These are phyloP conservation scores for Colletotrichum tofieldiae DNA, from an alignment of 2,329 filamentous ascomycete species.

Conservation along the genomic window DNA sequence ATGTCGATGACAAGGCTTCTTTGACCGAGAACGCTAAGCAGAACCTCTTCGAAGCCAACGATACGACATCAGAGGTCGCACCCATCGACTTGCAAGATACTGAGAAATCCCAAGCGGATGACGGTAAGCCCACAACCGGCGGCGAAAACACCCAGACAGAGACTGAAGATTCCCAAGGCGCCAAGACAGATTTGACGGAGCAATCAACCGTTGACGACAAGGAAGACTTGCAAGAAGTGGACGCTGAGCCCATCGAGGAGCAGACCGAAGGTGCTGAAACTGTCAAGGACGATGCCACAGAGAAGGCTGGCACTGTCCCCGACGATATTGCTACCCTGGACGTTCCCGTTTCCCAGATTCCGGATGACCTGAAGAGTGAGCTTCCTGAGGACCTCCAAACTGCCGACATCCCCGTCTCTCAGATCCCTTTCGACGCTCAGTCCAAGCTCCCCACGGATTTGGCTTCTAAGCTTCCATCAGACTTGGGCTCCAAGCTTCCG, in stretches of 20 bases:
- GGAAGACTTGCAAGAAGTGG: constrained; percentile 38
- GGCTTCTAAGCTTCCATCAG: constrained; percentile 30
- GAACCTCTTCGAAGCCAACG: constrained; percentile 40
- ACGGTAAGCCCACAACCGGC: constrained; percentile 36
- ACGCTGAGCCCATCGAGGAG: constrained; percentile 38
- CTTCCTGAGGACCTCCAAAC: constrained; percentile 43
- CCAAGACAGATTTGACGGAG: constrained; percentile 40
- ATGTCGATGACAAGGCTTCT: constrained; percentile 33
- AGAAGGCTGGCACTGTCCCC: constrained; percentile 20
- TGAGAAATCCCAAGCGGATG: constrained; percentile 32
- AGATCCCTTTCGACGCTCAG: constrained; percentile 35
- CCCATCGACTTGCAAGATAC: constrained; percentile 42
- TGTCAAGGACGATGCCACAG: constrained; percentile 34
- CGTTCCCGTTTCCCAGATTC: constrained; percentile 35
- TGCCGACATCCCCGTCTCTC: constrained; percentile 39
- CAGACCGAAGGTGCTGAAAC: constrained; percentile 19
- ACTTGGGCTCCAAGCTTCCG: constrained; percentile 13
- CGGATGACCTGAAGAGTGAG: constrained; percentile 33
- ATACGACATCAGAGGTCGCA: constrained; percentile 43
- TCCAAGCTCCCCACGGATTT: constrained; percentile 35
- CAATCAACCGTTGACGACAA: constrained; percentile 35
- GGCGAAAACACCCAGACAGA: constrained; percentile 42
- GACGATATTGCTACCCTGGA: constrained; percentile 37
- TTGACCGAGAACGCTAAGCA: constrained; percentile 42
- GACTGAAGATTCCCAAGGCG: constrained; percentile 41